phyloP scores from a whole-genome alignment of 495 filamentous ascomycete genomes.

The Neurospora pannonica region DNA sequence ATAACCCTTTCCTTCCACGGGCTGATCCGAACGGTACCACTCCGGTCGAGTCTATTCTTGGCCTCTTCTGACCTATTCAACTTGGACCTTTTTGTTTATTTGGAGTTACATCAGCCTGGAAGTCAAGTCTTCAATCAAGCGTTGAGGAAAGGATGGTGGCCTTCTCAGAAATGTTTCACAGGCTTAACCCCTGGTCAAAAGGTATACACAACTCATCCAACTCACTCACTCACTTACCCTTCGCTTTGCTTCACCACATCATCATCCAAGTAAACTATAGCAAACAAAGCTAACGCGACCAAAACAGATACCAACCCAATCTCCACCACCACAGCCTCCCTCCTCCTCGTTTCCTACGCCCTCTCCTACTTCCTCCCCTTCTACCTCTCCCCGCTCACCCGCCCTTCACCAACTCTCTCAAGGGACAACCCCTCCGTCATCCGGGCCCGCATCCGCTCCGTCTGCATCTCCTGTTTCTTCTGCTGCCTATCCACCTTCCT shows the following conservation, averaged over 20 bases:
- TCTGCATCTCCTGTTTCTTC: conserved; percentile 57
- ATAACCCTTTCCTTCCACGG: background rate
- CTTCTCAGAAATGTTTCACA: conserved; percentile 10
- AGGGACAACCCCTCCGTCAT: conserved; percentile 88
- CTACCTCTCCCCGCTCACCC: conserved; percentile 70
- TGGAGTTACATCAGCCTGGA: background rate
- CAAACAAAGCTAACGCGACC: background rate
- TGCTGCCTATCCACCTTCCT: conserved; percentile 52
- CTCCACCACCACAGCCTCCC: conserved; percentile 11
- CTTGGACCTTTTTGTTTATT: background rate
- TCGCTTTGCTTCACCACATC: background rate
- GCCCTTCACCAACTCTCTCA: conserved; percentile 70
- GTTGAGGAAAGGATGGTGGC: conserved; percentile 13
- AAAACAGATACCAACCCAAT: conserved; percentile 6
- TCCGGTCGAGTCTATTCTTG: background rate
- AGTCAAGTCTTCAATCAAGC: background rate
- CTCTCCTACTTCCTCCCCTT: conserved; percentile 83
- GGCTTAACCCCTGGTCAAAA: conserved; percentile 23
- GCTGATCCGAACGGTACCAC: background rate
- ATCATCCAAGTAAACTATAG: too few species aligned
- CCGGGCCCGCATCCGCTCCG: conserved; percentile 71
- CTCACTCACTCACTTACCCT: background rate
- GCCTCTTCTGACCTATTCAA: background rate
- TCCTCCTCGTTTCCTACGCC: conserved; percentile 59
- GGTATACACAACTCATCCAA: background rate